Evolutionary conservation across 164 flowering plant genomes (phyloP).

Genomic region (Berberis vulgaris): DNA sequence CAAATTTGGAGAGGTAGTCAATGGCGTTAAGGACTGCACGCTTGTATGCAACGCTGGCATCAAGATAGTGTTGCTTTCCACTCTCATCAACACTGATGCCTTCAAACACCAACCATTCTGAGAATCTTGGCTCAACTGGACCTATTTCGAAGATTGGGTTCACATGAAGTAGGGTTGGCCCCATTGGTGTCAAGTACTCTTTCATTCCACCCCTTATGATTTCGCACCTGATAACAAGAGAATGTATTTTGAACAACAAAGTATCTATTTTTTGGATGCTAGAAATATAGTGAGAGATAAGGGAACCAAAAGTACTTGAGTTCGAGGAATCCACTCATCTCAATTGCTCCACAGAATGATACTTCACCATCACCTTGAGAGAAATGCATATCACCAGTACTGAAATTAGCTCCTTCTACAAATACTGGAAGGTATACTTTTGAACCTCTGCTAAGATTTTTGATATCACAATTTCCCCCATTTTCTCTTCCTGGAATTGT

Average conservation of each 20-base stretch:
- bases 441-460: constrained; percentile 89
- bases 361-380: constrained; percentile 97
- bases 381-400: constrained; percentile 97
- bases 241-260: background rate
- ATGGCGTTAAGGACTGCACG: constrained; percentile 94
- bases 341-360: constrained; percentile 95
- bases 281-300: background rate
- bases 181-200: constrained; percentile 95
- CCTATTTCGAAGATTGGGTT: constrained; percentile 97
- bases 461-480: constrained; percentile 97
- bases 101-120: constrained; percentile 95
- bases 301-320: constrained; percentile 53
- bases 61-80: constrained; percentile 88
- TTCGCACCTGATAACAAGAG: constrained; percentile 50
- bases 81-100: constrained; percentile 96
- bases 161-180: constrained; percentile 87
- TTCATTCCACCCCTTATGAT: constrained; percentile 86
- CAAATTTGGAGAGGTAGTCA: constrained; percentile 80
- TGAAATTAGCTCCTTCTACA: constrained; percentile 85
- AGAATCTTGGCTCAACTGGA: constrained; percentile 89
- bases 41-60: constrained; percentile 84
- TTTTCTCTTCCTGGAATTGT: constrained; percentile 95
- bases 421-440: constrained; percentile 91
- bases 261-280: too few relatives aligned
- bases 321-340: constrained; percentile 95